Conservation (phyloP, 768 basidiomycete genomes). For the Boletus reticuloceps region DNA sequence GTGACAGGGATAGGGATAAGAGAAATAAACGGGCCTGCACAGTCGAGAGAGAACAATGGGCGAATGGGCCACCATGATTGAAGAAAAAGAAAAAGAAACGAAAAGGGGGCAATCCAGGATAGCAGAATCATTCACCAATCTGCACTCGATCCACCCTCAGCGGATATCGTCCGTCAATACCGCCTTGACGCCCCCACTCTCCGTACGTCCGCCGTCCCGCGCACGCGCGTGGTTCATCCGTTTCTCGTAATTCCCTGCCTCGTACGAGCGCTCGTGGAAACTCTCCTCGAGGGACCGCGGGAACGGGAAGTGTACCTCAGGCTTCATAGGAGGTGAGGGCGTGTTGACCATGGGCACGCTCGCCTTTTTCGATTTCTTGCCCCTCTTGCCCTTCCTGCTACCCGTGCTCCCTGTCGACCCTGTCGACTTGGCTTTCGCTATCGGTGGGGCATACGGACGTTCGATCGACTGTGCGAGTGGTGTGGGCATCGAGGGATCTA, state of each 20-base stretch:
- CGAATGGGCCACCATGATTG: slow-evolving; percentile 8
- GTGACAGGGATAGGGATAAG: slow-evolving; percentile 9
- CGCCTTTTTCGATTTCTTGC: slow-evolving; percentile 37
- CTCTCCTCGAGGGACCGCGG: slow-evolving; percentile 49
- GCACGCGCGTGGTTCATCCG: slow-evolving; percentile 75
- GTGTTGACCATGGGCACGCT: slow-evolving; percentile 40
- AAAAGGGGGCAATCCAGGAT: slow-evolving; percentile 6
- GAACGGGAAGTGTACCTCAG: slow-evolving; percentile 56
- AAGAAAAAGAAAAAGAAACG: neutral
- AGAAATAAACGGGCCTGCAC: slow-evolving; percentile 9
- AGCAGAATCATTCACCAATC: slow-evolving; percentile 11
- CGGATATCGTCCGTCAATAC: slow-evolving; percentile 47
- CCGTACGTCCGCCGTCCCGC: slow-evolving; percentile 78
- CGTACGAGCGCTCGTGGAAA: slow-evolving; percentile 26
- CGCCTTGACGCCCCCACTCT: slow-evolving; percentile 83
- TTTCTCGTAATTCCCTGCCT: slow-evolving; percentile 33
- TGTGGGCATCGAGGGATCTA: slow-evolving; percentile 58
- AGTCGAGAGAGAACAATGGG: slow-evolving; percentile 6
- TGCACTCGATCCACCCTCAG: slow-evolving; percentile 9
- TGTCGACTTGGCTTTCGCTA: slow-evolving; percentile 26
- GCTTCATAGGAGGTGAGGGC: slow-evolving; percentile 29
- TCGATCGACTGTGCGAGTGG: slow-evolving; percentile 26
- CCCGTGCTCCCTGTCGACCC: slow-evolving; percentile 23
- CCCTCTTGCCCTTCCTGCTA: slow-evolving; percentile 32
- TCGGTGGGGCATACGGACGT: slow-evolving; percentile 27